Evolutionary conservation across 2,329 filamentous ascomycete genomes (phyloP).

Genomic region (Bisporella sp.): DNA sequence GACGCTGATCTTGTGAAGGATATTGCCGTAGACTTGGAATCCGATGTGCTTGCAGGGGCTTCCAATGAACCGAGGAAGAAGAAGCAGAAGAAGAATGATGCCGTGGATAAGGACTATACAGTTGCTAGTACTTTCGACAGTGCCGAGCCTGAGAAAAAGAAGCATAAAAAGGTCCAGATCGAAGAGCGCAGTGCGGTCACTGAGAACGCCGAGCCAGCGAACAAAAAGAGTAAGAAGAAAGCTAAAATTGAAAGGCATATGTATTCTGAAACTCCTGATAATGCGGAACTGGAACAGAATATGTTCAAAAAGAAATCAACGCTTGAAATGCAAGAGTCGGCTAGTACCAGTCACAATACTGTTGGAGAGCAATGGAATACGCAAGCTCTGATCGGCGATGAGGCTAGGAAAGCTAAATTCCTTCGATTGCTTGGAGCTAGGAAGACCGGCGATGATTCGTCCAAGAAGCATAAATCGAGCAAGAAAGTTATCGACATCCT

Average conservation of each 20-base stretch:
- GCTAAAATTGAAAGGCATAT: background rate
- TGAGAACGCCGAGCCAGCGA: conserved; percentile 3
- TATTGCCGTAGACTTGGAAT: background rate
- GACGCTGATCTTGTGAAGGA: background rate
- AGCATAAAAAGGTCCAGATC: conserved; percentile 1
- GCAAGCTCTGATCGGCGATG: conserved; percentile 24
- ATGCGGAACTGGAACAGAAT: background rate
- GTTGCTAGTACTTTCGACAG: background rate
- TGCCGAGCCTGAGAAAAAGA: conserved; percentile 4
- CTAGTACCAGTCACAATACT: background rate
- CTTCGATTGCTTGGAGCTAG: conserved; percentile 28
- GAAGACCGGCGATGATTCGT: conserved; percentile 9
- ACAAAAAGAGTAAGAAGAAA: conserved; percentile 9
- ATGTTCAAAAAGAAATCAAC: conserved; percentile 7
- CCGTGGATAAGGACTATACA: background rate
- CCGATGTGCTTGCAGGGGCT: background rate
- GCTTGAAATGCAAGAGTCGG: conserved; percentile 5
- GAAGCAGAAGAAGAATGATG: background rate
- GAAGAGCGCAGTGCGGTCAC: background rate
- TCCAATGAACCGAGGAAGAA: background rate
- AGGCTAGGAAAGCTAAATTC: conserved; percentile 28
- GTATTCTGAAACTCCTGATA: background rate
- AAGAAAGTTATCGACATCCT: conserved; percentile 15
- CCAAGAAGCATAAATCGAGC: conserved; percentile 2
- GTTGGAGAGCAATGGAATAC: conserved; percentile 24